Conservation (phyloP, 2,329 filamentous ascomycete species). For the Alternaria arbusti region DNA sequence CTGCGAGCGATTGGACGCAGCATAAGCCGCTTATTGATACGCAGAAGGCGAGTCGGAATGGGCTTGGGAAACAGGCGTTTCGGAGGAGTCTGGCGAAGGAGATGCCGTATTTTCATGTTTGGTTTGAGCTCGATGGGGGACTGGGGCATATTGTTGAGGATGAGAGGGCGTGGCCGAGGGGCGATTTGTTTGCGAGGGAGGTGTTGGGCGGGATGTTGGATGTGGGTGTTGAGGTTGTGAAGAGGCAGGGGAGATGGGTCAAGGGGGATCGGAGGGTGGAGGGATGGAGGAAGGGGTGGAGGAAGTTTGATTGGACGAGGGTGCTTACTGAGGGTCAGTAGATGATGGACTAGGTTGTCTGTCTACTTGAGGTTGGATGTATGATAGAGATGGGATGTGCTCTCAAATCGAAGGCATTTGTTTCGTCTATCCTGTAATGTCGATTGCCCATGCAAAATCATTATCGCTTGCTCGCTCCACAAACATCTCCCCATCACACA, state of each 20-base stretch:
- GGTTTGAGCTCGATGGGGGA: constrained; percentile 92
- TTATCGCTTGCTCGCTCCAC: not conserved
- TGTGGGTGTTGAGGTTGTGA: constrained; percentile 79
- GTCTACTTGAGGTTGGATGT: not conserved
- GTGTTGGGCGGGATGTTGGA: constrained; percentile 92
- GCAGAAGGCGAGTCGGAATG: constrained; percentile 65
- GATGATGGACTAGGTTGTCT: not conserved
- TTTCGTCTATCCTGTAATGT: constrained; percentile 16
- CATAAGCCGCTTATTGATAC: constrained; percentile 96
- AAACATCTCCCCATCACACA: not conserved
- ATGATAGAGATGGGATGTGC: not conserved
- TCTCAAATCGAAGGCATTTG: not conserved
- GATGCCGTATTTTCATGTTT: constrained; percentile 97
- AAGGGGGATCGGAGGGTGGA: constrained; percentile 73
- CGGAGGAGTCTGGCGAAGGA: constrained; percentile 84
- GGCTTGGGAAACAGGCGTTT: constrained; percentile 81
- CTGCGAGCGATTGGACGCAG: constrained; percentile 94
- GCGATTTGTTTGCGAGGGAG: constrained; percentile 91
- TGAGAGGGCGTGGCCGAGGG: constrained; percentile 80
- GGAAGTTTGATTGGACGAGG: constrained; percentile 88
- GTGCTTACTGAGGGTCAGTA: constrained; percentile 59
- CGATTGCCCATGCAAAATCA: constrained; percentile 4
- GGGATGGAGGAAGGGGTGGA: constrained; percentile 83
- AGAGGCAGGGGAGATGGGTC: constrained; percentile 87
- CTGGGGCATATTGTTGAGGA: constrained; percentile 94